Evolutionary conservation across 2,329 filamentous ascomycete species (phyloP), one percentile per base, ranked within the genome.

Genomic region (Alternaria novae-zelandiae): DNA sequence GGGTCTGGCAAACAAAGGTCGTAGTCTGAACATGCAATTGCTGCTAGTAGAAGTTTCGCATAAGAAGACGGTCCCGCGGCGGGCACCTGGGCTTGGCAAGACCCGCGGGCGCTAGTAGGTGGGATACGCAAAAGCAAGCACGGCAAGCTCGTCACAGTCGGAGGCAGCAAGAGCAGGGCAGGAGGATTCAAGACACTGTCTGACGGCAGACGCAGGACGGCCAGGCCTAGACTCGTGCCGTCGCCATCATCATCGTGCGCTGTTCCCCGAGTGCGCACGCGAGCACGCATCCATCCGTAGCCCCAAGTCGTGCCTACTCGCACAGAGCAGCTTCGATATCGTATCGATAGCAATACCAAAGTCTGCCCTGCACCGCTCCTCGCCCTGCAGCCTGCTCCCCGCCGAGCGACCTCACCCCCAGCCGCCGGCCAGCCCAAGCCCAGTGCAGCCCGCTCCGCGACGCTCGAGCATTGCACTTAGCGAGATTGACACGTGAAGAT

Each of bases 401-500:
- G 58, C 54, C 25, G 41, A 47, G 53, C 32, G 58, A 30, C 54
- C 7, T 50, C 25, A 25, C 30, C 44, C 45, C 15, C 47, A 36
- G 45, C 12, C 54, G 13, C 15, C 55, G 28, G 56, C 50, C 50
- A 23, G 53, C 43, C 59, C 15, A 41, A 49, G 50, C 59, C n/a
- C 49, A 36, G 49, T 53, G 55, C 41, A 60, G 43, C 44, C 43
- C 54, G 53, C 50, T 41, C 58, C 53, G 54, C 62, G 44, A 61
- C 51, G 61, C 61, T 57, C 58, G 47, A 57, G 59, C 59, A 26
- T 46, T 12, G 13, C 28, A 23, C 15, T 54, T 54, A 45, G 60
- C 60, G 60, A 63, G 53, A 54, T 71, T 72, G 65, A 69, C 76
- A 79, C 76, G 76, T 79, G 76, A 77, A 78, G 70, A 78, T 70